Percentiles rank a stretch among this genome's conserved stretches.
Evolutionary conservation across 1,284 basidiomycete species (phyloP).

Genomic region (Trichosporon asahii): DNA sequence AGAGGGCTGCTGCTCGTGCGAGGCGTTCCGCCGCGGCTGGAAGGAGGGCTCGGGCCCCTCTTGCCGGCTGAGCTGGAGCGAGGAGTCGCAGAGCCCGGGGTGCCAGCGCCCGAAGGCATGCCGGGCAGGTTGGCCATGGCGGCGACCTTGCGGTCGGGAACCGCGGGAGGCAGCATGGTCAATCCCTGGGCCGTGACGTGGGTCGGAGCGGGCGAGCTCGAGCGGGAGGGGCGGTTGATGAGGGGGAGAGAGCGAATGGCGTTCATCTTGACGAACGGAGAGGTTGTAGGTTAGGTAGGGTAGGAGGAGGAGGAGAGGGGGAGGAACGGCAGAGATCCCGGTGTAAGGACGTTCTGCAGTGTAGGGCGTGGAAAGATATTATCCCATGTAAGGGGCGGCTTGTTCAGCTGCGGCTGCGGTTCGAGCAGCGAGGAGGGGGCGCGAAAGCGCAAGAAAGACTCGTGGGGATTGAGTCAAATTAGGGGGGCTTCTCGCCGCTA

Average conservation of each 20-base stretch:
- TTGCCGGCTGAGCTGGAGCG: slow-evolving; percentile 34
- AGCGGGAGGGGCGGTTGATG: slow-evolving; percentile 50
- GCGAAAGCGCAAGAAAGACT: slow-evolving; percentile 7
- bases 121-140: slow-evolving; percentile 9
- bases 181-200: slow-evolving; percentile 26
- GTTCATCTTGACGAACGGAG: slow-evolving; percentile 40
- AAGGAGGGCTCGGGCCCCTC: slow-evolving; percentile 22
- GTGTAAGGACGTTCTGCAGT: neutral
- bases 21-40: slow-evolving; percentile 25
- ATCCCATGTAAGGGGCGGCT: slow-evolving; percentile 29
- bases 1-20: slow-evolving; percentile 15
- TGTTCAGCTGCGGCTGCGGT: slow-evolving; percentile 12
- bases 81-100: slow-evolving; percentile 3
- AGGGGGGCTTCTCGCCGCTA: slow-evolving; percentile 49
- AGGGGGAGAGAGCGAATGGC: slow-evolving; percentile 51
- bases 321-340: slow-evolving; percentile 3
- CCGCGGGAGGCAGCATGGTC: slow-evolving; percentile 17
- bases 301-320: slow-evolving; percentile 9
- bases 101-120: neutral
- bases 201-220: slow-evolving; percentile 45
- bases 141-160: slow-evolving; percentile 14
- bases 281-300: neutral
- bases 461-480: slow-evolving; percentile 35
- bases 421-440: slow-evolving; percentile 14
- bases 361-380: slow-evolving; percentile 18